Percentiles rank a stretch among this genome's conserved stretches.
These are phyloP conservation scores for Castanea sativa DNA, from an alignment of 306 rosid species.

Conservation along the genomic window DNA sequence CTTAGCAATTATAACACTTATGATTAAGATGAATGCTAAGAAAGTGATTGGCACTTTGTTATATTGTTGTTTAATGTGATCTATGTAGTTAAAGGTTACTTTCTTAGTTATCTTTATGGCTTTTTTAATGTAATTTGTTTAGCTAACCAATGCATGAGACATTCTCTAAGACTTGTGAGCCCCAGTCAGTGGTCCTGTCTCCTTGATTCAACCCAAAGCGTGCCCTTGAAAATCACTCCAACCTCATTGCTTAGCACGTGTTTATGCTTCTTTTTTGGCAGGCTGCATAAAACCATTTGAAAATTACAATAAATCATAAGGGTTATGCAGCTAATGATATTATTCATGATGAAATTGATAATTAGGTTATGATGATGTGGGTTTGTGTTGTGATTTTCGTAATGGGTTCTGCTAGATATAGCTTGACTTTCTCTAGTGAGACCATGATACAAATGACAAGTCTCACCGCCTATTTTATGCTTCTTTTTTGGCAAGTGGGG, in stretches of 20 bases:
- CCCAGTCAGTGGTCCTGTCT: conserved; percentile 74
- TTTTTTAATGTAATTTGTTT: conserved; percentile 24
- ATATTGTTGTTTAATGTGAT: conserved; percentile 35
- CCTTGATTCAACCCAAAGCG: conserved; percentile 94
- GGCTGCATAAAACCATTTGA: conserved; percentile 18
- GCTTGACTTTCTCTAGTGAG: not conserved
- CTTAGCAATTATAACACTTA: conserved; percentile 58
- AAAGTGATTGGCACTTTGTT: conserved; percentile 40
- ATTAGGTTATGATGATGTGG: conserved; percentile 20
- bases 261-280: conserved; percentile 47
- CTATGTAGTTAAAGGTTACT: conserved; percentile 26
- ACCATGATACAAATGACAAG: not conserved
- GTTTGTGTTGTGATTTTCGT: conserved; percentile 9
- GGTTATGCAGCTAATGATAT: conserved; percentile 42
- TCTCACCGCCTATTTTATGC: not conserved
- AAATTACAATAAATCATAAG: conserved; percentile 12
- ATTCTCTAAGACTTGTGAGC: conserved; percentile 67
- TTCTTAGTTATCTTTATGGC: conserved; percentile 39
- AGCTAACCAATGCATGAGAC: conserved; percentile 63
- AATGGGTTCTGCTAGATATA: conserved; percentile 3
- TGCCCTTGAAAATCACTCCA: conserved; percentile 82
- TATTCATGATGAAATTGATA: conserved; percentile 47
- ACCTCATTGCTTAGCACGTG: conserved; percentile 79
- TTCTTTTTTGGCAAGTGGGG: not conserved
- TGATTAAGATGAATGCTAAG: conserved; percentile 75